A percentile compares a stretch with the other conserved stretches of the same genome.
phyloP scores from a whole-genome alignment of 2,329 filamentous ascomycete genomes.

The Botrytis paeoniae region DNA sequence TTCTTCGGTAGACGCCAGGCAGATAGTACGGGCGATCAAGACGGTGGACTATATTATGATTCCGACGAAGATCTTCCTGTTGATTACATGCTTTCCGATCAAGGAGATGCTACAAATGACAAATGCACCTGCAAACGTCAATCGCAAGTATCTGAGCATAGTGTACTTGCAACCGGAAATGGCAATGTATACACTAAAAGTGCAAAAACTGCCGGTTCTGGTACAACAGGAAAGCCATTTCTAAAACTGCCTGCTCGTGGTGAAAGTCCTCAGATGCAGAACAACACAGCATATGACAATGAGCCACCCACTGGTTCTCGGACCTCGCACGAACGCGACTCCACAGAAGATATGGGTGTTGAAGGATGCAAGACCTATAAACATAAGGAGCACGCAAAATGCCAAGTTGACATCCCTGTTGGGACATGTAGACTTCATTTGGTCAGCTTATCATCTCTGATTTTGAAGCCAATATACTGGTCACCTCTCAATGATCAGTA shows the following conservation, averaged over 20 bases:
- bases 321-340: constrained; percentile 23
- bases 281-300: neutral
- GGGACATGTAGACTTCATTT: constrained; percentile 87
- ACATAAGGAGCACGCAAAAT: constrained; percentile 26
- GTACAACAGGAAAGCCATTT: constrained; percentile 49
- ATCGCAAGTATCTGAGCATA: neutral
- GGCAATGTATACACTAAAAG: constrained; percentile 4
- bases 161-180: neutral
- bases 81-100: neutral
- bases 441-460: constrained; percentile 74
- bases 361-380: constrained; percentile 35
- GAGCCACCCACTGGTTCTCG: neutral
- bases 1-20: constrained; percentile 8
- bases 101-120: constrained; percentile 22
- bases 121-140: neutral
- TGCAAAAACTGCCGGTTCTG: constrained; percentile 30
- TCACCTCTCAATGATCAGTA: constrained; percentile 87
- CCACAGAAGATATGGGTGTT: constrained; percentile 25
- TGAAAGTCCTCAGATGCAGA: constrained; percentile 4
- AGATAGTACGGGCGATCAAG: constrained; percentile 8
- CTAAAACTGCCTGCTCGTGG: constrained; percentile 41
- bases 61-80: neutral
- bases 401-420: constrained; percentile 65
- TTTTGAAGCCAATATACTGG: constrained; percentile 99
- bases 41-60: neutral